Evolutionary conservation across 2,329 filamentous ascomycete species (phyloP), one percentile per base, ranked within the genome.

Genomic region (Aspergillus chevalieri): DNA sequence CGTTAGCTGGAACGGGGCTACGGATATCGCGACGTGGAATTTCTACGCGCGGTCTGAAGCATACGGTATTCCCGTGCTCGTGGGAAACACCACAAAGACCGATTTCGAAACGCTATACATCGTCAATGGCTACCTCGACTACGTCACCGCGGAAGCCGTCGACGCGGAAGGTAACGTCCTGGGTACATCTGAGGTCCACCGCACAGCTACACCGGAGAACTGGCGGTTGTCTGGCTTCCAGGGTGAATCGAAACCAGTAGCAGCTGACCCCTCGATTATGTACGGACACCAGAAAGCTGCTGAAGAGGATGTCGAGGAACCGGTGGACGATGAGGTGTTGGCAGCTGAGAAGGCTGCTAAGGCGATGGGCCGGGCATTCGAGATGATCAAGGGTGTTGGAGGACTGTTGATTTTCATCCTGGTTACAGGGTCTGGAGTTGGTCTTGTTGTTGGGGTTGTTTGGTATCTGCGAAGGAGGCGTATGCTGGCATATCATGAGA

Each of bases 1-100:
- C 33, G 65, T 67, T 14, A 67, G 65, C 47, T 78, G 75, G 75
- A 78, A 78, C 52, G 75, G 75, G 10, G 74, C 74, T 0, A 78
- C 75, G 1, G 74, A 77, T 44, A 66, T 77, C n/a, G 52, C 52
- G 17, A 63, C 58, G 4, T 78, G 66, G 67, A 60, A 59, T 4
- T 62, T 70, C 50, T 67, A 62, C 50, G 62, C 62, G 1, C 57
- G 49, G 14, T 44, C 49, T 9, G 41, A 47, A 12, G 7, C 19
- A 34, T 6, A 44, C 30, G 26, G 41, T 7, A 36, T 36, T 6
- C 54, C 47, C 12, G 53, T 62, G 52, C 46, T 58, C 14, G 47
- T 70, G 21, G 65, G 59, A 12, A 58, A 53, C 30, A 60, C 60
- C 4, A 52, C 55, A 36, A 72, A 70, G 47, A 47, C 53, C 4